Evolutionary conservation across 2,329 filamentous ascomycete species (phyloP).

Genomic region (Didymella pomorum): DNA sequence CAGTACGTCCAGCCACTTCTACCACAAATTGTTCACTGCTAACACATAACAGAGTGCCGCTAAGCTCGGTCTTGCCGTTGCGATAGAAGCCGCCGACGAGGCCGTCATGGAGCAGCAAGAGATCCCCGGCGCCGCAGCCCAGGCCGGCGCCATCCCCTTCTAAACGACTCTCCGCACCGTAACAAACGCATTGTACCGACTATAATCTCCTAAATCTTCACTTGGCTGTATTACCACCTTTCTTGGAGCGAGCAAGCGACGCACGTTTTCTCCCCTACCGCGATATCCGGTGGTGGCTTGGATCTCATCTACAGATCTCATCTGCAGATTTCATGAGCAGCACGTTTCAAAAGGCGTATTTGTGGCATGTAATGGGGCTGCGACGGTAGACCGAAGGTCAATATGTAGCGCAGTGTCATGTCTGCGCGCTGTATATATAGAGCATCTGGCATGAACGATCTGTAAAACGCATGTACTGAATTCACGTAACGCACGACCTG

Average conservation of each 20-base stretch:
- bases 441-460: conserved; percentile 31
- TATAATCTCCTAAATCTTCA: conserved; percentile 50
- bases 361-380: conserved; percentile 31
- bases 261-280: conserved; percentile 35
- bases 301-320: conserved; percentile 20
- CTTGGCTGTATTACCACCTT: conserved; percentile 53
- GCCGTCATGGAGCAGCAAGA: conserved; percentile 54
- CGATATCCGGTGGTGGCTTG: conserved; percentile 40
- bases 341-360: conserved; percentile 38
- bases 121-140: conserved; percentile 33
- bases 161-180: conserved; percentile 35
- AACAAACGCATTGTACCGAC: conserved; percentile 37
- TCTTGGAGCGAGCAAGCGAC: conserved; percentile 40
- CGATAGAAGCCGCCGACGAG: conserved; percentile 57
- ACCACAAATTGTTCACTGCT: conserved; percentile 23
- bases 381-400: conserved; percentile 11
- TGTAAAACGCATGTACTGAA: conserved; percentile 18
- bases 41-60: conserved; percentile 76
- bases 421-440: conserved; percentile 46
- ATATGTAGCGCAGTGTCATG: conserved; percentile 20
- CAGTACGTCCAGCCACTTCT: conserved; percentile 67
- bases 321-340: conserved; percentile 15
- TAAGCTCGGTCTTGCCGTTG: conserved; percentile 93
- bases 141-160: conserved; percentile 51
- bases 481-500: not conserved